Evolutionary conservation across 768 basidiomycete genomes (phyloP).

Genomic region (Paxillus rubicundulus): DNA sequence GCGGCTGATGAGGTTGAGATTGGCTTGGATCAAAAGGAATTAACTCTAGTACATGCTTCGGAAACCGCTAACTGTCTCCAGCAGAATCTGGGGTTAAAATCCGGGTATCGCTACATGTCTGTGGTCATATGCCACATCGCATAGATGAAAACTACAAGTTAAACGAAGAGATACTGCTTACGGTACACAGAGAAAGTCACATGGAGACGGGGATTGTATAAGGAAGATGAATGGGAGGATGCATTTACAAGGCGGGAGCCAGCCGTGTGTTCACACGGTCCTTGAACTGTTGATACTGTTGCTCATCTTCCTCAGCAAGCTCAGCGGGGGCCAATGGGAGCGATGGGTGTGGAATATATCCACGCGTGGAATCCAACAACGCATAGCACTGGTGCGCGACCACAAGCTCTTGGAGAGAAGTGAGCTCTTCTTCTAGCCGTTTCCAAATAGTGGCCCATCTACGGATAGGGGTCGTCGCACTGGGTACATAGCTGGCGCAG

Average conservation of each 20-base stretch:
- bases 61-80: too few relatives aligned
- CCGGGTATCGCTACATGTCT: too few relatives aligned
- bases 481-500: slow-evolving; percentile 26
- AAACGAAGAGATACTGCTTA: too few relatives aligned
- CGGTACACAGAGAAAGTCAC: too few relatives aligned
- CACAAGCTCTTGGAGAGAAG: slow-evolving; percentile 22
- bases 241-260: neutral
- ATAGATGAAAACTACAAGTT: too few relatives aligned
- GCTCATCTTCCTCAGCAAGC: slow-evolving; percentile 13
- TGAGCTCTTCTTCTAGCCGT: slow-evolving; percentile 20
- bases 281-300: slow-evolving; percentile 7
- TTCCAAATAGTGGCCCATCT: slow-evolving; percentile 30
- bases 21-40: too few relatives aligned
- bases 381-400: slow-evolving; percentile 22
- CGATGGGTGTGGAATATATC: slow-evolving; percentile 22
- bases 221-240: neutral
- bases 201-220: neutral
- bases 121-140: too few relatives aligned
- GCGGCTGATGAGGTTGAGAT: too few relatives aligned
- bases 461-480: slow-evolving; percentile 13
- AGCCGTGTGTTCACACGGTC: slow-evolving; percentile 12
- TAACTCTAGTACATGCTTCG: too few relatives aligned
- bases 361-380: slow-evolving; percentile 18
- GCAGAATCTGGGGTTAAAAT: too few relatives aligned
- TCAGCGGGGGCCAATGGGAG: neutral